Base-by-base conservation (phyloP, 1,284 basidiomycete species). In the Kalmanozyma brasiliensis region DNA sequence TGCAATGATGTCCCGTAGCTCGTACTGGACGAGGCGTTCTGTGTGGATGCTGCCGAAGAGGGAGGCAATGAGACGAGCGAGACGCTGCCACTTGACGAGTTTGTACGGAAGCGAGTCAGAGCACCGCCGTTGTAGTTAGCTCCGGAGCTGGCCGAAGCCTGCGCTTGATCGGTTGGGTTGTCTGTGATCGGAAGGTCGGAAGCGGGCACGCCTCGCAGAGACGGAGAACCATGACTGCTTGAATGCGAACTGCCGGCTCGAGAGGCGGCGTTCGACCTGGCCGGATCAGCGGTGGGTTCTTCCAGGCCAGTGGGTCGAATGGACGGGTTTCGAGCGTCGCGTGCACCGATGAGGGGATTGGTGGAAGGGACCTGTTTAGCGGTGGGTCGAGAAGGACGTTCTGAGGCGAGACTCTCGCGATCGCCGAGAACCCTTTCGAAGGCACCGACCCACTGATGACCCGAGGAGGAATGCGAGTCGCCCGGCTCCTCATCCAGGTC, bases 341-440 rank as follows among this genome's bases (percentile, higher is more conserved):
- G 53, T n/a, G 57, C 61, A 13, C 56, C 56, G n/a, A 69, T 56
- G 52, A 64, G 51, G 33, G 66, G 60, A 14, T 63, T 56, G 40
- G 52, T 63, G 8, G 66, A 49, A 8, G 43, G 19, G 2, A 64
- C 45, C 7, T 52, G 23, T 34, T 69, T 69, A 17, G 58, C 52
- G n/a, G 48, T 42, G 1, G 55, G 35, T 20, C 62, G 38, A 29
- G 60, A 44, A 32, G 63, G 45, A 22, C 64, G 57, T 40, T 59
- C 60, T 11, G 46, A 47, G 36, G 56, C 62, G 19, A 64, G 49
- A 14, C 69, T 73, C 34, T 68, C 52, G 30, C 71, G 74, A 33
- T 79, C 77, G n/a, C 77, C 77, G 10, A 79, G 62, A 20, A 79
- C 77, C 22, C 77, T 44, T 35, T 79, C 77, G 37, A 79, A 79